A percentile compares a stretch with the other conserved stretches of the same genome.
These are phyloP conservation scores for Hymenoscyphus repandus DNA, from an alignment of 2,329 filamentous ascomycete genomes.

Conservation along the genomic window DNA sequence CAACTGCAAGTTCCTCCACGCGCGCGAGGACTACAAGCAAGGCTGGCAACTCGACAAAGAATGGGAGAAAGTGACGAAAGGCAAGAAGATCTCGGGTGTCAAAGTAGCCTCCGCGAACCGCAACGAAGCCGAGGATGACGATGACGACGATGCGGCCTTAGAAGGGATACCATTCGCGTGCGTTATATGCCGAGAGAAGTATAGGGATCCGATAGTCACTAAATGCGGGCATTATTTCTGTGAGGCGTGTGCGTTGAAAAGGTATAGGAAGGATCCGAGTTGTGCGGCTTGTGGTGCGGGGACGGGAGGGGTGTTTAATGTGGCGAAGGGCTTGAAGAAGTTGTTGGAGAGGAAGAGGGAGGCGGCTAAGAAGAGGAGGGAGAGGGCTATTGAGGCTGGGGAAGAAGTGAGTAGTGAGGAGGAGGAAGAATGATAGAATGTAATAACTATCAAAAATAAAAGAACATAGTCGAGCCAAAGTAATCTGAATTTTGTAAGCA, in stretches of 20 bases:
- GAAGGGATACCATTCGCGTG: conserved; percentile 33
- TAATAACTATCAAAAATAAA: neutral
- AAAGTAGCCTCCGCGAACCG: conserved; percentile 31
- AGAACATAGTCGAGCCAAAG: neutral
- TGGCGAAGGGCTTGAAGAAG: conserved; percentile 76
- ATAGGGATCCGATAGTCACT: conserved; percentile 66
- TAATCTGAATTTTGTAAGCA: neutral
- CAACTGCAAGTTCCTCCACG: conserved; percentile 76
- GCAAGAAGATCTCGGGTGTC: conserved; percentile 57
- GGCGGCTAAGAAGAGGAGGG: conserved; percentile 46
- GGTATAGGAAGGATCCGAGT: conserved; percentile 80
- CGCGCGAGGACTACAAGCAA: conserved; percentile 74
- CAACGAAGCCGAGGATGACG: conserved; percentile 40
- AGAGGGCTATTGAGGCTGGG: conserved; percentile 46
- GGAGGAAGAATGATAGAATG: conserved; percentile 26
- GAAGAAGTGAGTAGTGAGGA: conserved; percentile 45
- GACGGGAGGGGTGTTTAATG: conserved; percentile 86
- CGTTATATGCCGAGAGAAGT: conserved; percentile 35
- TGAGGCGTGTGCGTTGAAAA: conserved; percentile 77
- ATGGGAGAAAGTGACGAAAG: conserved; percentile 82
- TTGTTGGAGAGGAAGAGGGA: conserved; percentile 63
- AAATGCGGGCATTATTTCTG: conserved; percentile 97
- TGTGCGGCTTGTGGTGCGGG: conserved; percentile 83
- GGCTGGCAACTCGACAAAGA: conserved; percentile 95
- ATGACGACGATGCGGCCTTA: conserved; percentile 33